Base-by-base conservation (phyloP, 1,139 yeast genomes). In the Sugiyamaella neomexicana region DNA sequence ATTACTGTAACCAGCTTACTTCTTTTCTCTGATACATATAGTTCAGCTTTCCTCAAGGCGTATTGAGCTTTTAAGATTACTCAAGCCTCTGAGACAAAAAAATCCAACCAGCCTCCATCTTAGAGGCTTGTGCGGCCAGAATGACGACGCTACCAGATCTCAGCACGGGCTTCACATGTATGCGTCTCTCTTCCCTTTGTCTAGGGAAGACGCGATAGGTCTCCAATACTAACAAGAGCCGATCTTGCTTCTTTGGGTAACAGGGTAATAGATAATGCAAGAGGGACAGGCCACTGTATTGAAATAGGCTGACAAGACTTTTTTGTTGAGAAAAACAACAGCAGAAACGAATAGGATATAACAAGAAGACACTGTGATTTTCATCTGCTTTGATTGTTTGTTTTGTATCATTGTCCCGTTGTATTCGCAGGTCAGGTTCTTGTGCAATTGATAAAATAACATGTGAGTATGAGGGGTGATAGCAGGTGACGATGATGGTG, bases 241-340 rank as follows among this genome's bases (percentile, higher is more conserved):
- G 52, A 49, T 32, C 46, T 34, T 27, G n/a, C 41, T 17, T 2
- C 9, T 16, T 38, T 17, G 12, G 25, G 41, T 8, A 38, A 38
- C 16, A 38, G 41, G 41, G 41, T 38, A 38, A 38, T 38, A 16
- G 39, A 36, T 36, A 36, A 36, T 36, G 39, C 8, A 16, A 36
- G 16, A 2, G 9, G 39, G 13, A n/a, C 12, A 32, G 12, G 36
- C 13, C 36, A 12, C 13, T 12, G 36, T 32, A 32, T 32, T 3
- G 25, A 20, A 20, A 20, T 5, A 3, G 25, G 25, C 25, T 20
- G 25, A 20, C 25, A 20, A 20, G 25, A 20, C 25, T 20, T 20
- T 29, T 29, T 36, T 36, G 39, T 36, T 36, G 39, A 36, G 39
- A 36, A 5, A n/a, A 7, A n/a, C 9, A 36, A 36, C 34, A 20